Base-by-base conservation (phyloP, 805 yeast genomes). In the Ogataea wickerhamii region DNA sequence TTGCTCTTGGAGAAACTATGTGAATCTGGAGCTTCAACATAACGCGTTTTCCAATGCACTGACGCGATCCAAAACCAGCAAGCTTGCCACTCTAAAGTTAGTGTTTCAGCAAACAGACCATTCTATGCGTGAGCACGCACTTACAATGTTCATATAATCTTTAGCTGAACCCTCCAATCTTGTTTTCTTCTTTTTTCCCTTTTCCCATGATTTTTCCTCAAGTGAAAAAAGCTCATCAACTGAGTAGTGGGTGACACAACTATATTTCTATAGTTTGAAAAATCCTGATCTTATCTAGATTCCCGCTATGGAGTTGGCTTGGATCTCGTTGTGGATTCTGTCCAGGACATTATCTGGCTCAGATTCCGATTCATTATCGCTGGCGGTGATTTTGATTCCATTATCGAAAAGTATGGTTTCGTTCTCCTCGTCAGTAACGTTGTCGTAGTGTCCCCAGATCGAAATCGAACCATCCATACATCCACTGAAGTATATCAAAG, bases 401-500 rank as follows among this genome's bases (percentile, higher is more conserved):
- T 48, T 52, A 26, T 49, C 56, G 31, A 54, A 52, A 3, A 19
- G 29, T 1, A 51, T 32, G n/a, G n/a, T 12, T 12, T 26, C 29
- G 1, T 40, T 41, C 1, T 28, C 41, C 0, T 36, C 29, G 1
- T 34, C 40, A 4, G 28, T 32, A 7, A 47, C 49, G 6, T 48
- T 52, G 24, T 53, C 55, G 29, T 14, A 8, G 5, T 74, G 67
- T 0, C 72, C 70, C 87, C 88, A 84, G 1, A 63, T 60, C 0
- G 74, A 52, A 1, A 84, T 77, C 20, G 74, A 73, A 2, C 93
- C 93, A 46, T 82, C 87, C 41, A 73, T 68, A 2, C 82, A 74
- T 1, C 88, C 89, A 19, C 82, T 70, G 45, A 54, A 74, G 47
- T 73, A 78, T 17, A 70, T 68, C 6, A 65, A 68, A 16, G 66